phyloP scores from a whole-genome alignment of 106 monocot species.

The Dactylorhiza incarnata region DNA sequence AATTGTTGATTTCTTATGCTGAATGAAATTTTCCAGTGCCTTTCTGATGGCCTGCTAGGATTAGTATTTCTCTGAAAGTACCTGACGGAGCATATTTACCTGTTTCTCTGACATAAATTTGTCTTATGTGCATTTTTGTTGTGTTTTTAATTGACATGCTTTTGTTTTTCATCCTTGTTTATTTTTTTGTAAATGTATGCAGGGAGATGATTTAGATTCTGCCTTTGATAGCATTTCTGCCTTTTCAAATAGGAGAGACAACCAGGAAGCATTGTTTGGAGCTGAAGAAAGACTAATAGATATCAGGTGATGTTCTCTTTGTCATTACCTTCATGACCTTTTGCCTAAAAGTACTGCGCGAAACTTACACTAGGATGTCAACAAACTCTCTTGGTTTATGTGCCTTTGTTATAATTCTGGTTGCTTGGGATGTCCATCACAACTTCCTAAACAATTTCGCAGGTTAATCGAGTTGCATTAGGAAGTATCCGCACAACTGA shows the following conservation, averaged over 20 bases:
- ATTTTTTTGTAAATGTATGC: neutral
- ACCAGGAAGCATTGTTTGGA: slow-evolving; percentile 86
- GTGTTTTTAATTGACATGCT: neutral
- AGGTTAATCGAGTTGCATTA: neutral
- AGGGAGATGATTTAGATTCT: slow-evolving; percentile 92
- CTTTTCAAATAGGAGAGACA: slow-evolving; percentile 75
- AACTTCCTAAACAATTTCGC: neutral
- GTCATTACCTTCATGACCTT: neutral
- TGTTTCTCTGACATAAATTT: neutral
- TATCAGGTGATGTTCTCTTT: slow-evolving; percentile 54
- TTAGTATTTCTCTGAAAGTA: neutral
- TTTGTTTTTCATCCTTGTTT: neutral
- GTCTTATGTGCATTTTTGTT: neutral
- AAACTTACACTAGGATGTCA: neutral
- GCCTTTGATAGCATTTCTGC: slow-evolving; percentile 98
- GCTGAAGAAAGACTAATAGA: slow-evolving; percentile 82
- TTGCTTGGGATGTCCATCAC: neutral
- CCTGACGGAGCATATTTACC: neutral
- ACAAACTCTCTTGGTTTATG: neutral
- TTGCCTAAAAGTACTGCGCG: neutral
- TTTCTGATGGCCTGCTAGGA: neutral
- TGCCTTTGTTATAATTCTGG: too few species aligned
- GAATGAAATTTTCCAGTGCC: neutral
- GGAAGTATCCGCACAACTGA: neutral
- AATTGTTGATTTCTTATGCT: neutral